Evolutionary conservation across 306 rosid genomes (phyloP).

Genomic region (cucumber (Cucumis sativus)): DNA sequence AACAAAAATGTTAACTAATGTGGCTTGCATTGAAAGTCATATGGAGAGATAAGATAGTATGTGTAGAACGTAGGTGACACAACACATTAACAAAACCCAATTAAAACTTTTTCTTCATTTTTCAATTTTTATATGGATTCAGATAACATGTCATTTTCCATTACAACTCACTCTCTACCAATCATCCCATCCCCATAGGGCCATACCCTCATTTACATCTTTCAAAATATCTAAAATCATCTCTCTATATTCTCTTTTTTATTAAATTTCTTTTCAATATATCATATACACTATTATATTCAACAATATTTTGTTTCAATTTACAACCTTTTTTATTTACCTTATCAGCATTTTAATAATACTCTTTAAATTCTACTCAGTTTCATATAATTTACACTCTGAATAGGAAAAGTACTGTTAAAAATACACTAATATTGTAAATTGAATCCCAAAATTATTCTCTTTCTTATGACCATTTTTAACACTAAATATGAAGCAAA

Average conservation of each 20-base stretch:
- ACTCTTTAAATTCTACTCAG: background rate
- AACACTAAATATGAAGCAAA: background rate
- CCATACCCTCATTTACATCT: background rate
- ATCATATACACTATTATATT: too few species aligned
- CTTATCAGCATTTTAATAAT: too few species aligned
- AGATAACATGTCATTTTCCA: slow-evolving; percentile 2
- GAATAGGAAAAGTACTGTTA: too few species aligned
- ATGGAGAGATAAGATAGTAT: background rate
- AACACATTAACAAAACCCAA: background rate
- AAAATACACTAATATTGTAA: too few species aligned
- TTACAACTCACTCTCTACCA: background rate
- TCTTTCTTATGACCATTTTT: background rate
- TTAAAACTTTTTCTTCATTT: background rate
- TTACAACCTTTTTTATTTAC: too few species aligned
- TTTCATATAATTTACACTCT: background rate
- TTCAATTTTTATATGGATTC: background rate
- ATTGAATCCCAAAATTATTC: too few species aligned
- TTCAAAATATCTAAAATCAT: background rate
- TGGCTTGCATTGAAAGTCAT: background rate
- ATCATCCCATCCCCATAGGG: background rate
- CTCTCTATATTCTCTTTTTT: background rate
- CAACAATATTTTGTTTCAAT: background rate
- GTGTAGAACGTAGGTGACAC: background rate
- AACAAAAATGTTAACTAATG: too few species aligned
- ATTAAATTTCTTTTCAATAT: background rate